Evolutionary conservation across 108 stramenopile species (phyloP), one percentile per base, ranked within the genome.

Genomic region (Stephanodiscus triporus): DNA sequence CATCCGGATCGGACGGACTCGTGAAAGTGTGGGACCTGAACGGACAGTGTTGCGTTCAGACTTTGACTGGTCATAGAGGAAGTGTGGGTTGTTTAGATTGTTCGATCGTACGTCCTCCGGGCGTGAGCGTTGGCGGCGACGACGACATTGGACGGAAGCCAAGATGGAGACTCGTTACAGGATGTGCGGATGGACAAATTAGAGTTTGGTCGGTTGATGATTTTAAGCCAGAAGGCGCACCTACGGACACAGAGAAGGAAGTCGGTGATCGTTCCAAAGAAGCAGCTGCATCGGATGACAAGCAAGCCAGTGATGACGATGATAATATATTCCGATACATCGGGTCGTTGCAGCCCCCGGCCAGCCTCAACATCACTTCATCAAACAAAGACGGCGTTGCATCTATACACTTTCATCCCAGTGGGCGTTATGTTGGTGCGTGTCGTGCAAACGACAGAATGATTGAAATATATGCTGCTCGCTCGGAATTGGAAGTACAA

Each of bases 1-100:
- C 97, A 9, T 85, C 91, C 22, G 91, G 93, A 68, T 78, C 95
- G 54, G 99, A 99, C 87, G 93, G 96, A 48, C 82, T 98, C n/a
- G 87, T 99, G 53, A 99, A 99, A 85, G 79, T 97, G 34, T 99
- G 98, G 98, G 99, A 99, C 86, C 75, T 98, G 75, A 85, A 89
- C 63, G 92, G 85, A 57, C 97, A 97, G 84, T 92, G 94, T 73
- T 99, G 99, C 77, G 80, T 93, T 19, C 97, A 99, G 70, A 99
- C 99, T 32, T 85, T 99, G 66, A 87, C 94, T 16, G 95, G 92
- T 24, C 97, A 98, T 80, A 75, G 97, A 78, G 30, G 95, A 95
- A 79, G 88, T 94, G 49, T 95, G 83, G 90, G 81, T 49, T 65
- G 82, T 67, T 65, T 71, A 67, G 49, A 66, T 38, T 45, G 70